These are phyloP conservation scores for Grigorovia yakushimaensis DNA, from an alignment of 805 yeast species.

Conservation along the genomic window DNA sequence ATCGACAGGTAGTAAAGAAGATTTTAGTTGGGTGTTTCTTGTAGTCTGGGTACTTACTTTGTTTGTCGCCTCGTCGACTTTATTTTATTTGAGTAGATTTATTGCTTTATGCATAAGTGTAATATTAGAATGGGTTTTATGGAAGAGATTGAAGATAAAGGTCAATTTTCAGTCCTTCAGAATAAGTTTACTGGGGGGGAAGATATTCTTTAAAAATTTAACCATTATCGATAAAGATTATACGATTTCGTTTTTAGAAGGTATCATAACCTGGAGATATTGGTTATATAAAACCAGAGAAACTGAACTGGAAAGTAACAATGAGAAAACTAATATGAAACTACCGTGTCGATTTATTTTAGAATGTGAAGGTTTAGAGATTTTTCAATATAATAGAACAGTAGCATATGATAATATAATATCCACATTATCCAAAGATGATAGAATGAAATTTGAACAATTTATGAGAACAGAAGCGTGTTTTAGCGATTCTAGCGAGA, in stretches of 20 bases:
- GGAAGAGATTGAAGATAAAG: slow-evolving; percentile 52
- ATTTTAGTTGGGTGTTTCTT: slow-evolving; percentile 64
- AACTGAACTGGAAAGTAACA: slow-evolving; percentile 9
- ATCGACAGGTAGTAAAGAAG: slow-evolving; percentile 22
- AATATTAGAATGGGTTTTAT: slow-evolving; percentile 42
- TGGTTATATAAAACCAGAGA: slow-evolving; percentile 51
- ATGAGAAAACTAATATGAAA: slow-evolving; percentile 31
- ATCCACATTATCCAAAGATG: slow-evolving; percentile 25
- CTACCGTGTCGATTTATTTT: slow-evolving; percentile 50
- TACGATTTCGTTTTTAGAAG: slow-evolving; percentile 59
- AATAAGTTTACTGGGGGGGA: slow-evolving; percentile 73
- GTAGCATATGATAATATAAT: slow-evolving; percentile 62
- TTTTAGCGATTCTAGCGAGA: slow-evolving; percentile 2
- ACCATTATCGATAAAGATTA: slow-evolving; percentile 65
- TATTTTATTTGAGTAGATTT: slow-evolving; percentile 70
- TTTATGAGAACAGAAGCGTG: slow-evolving; percentile 13
- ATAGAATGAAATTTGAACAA: slow-evolving; percentile 13
- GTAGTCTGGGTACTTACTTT: slow-evolving; percentile 73
- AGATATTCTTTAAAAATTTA: slow-evolving; percentile 67
- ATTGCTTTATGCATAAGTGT: slow-evolving; percentile 52
- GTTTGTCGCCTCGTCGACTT: slow-evolving; percentile 47
- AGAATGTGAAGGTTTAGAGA: slow-evolving; percentile 66
- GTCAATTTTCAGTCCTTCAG: slow-evolving; percentile 65
- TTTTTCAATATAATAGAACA: slow-evolving; percentile 73
- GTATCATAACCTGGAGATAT: slow-evolving; percentile 81